Conservation (phyloP, 1,284 basidiomycete species). For the Megacollybia platyphylla region DNA sequence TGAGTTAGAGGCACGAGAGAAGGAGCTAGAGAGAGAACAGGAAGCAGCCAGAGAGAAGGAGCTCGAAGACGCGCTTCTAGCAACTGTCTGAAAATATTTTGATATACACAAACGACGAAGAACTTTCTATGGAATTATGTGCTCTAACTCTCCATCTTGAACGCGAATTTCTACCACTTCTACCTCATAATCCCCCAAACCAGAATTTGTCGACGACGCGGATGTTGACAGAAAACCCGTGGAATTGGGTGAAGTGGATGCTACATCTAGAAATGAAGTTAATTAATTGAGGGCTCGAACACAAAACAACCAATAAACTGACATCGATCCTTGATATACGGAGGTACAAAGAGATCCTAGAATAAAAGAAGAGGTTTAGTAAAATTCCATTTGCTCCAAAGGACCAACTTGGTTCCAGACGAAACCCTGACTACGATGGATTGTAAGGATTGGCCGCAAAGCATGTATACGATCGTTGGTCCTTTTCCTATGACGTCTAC, state of each 20-base stretch:
- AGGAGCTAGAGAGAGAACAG: slow-evolving; percentile 45
- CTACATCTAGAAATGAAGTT: slow-evolving; percentile 38
- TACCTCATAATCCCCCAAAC: slow-evolving; percentile 60
- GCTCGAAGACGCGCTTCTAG: not conserved
- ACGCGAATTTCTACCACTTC: slow-evolving; percentile 79
- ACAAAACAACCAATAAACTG: slow-evolving; percentile 8
- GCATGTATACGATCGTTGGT: slow-evolving; percentile 43
- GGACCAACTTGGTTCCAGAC: slow-evolving; percentile 71
- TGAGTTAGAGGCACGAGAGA: slow-evolving; percentile 55
- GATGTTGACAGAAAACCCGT: slow-evolving; percentile 54
- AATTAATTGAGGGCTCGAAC: not conserved
- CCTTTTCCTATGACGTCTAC: slow-evolving; percentile 41
- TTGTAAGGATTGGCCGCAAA: slow-evolving; percentile 69
- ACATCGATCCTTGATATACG: slow-evolving; percentile 82
- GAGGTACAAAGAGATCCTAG: slow-evolving; percentile 71
- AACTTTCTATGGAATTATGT: slow-evolving; percentile 53
- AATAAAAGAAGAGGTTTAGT: slow-evolving; percentile 4
- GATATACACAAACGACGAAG: slow-evolving; percentile 20
- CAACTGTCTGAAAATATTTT: no score
- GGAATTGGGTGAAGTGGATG: slow-evolving; percentile 66
- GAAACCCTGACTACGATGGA: slow-evolving; percentile 75
- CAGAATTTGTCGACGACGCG: slow-evolving; percentile 52
- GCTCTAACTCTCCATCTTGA: slow-evolving; percentile 58
- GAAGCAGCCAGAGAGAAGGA: slow-evolving; percentile 27
- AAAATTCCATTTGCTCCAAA: slow-evolving; percentile 4